Evolutionary conservation across 192 early-diverging fungal genomes (phyloP), one percentile per base, ranked within the genome.

Genomic region (Coemansia sp.): DNA sequence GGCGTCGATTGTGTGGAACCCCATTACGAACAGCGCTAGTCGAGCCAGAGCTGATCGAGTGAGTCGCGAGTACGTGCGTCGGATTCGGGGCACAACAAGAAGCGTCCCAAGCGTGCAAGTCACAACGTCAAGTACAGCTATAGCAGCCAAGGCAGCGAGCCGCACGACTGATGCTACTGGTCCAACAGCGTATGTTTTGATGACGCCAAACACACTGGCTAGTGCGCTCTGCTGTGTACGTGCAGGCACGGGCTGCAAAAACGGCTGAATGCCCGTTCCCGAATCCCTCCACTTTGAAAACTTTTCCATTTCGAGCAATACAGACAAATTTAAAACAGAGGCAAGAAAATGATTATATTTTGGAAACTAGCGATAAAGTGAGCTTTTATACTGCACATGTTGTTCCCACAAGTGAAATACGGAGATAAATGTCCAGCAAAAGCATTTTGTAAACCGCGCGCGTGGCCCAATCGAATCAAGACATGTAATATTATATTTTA

Each of bases 201-300:
- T 50, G 4, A 22, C 34, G 31, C 44, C 47, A 57, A 72, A 34
- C 38, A 62, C 40, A 19, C 56, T 15, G 14, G 34, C 49, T 26
- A 69, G n/a, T 1, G 49, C 57, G 20, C 44, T 54, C 34, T 70
- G 68, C 59, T 75, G 69, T 19, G 69, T 26, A 23, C 72, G 78
- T 5, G 69, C 64, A 0, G 73, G 69, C 63, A 89, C 79, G 3
- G 87, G 89, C 64, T 88, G 88, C 48, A 93, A 69, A 74, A 94
- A 94, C 7, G 93, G 93, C 62, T 94, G 93, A 48, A 94, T 92
- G n/a, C 93, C 93, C 5, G 91, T 94, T 34, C 91, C 89, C 48
- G 86, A 67, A 64, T 92, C 88, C 71, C 93, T 87, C 93, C 93
- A 94, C 53, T 87, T 86, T 65, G 91, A 93, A 79, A 85, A 94